Evolutionary conservation across 441 rosid genomes (phyloP), one percentile per base, ranked within the genome.

Genomic region (Pelargonium fulgidum): DNA sequence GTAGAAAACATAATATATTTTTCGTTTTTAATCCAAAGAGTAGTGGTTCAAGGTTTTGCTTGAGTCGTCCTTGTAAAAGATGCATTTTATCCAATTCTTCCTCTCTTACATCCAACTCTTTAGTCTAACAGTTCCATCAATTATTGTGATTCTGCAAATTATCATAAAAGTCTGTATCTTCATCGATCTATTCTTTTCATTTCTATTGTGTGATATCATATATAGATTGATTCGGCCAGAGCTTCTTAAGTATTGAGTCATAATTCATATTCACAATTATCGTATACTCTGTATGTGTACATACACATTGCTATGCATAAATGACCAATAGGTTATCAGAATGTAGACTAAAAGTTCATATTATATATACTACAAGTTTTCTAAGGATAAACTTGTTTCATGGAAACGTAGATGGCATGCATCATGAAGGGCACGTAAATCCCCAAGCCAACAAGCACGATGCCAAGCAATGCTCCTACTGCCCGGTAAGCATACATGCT

Each of bases 401-500:
- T 8, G 3, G 64, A 69, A 44, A 61, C 59, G 29, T 64, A 62
- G 10, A 62, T 62, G 19, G 54, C 66, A 44, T 69, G 64, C 66
- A 69, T 20, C 0, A 39, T 19, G 24, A 63, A 69, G 8, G 73
- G 68, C 22, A 65, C 11, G 3, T 68, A 76, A 41, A 72, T 26
- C 10, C 62, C 11, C 7, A 72, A 64, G 20, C 68, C 59, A 39
- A 62, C 1, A 24, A 42, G 13, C 12, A 66, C 76, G 8, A 69
- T 67, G 16, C 16, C 69, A 52, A 90, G 80, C 68, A 90, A 74
- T 29, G 91, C 84, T 3, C 82, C 67, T 44, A 81, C 97, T 0
- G 98, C 77, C 24, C 82, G 92, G 64, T 84, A 75, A 7, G 93
- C 73, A 0, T 84, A 81, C 76, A 86, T 74, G 66, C 98, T 93